Percentiles rank a stretch among this genome's conserved stretches.
phyloP scores from a whole-genome alignment of 305 asterid genomes.

The Fraxinus paxiana region DNA sequence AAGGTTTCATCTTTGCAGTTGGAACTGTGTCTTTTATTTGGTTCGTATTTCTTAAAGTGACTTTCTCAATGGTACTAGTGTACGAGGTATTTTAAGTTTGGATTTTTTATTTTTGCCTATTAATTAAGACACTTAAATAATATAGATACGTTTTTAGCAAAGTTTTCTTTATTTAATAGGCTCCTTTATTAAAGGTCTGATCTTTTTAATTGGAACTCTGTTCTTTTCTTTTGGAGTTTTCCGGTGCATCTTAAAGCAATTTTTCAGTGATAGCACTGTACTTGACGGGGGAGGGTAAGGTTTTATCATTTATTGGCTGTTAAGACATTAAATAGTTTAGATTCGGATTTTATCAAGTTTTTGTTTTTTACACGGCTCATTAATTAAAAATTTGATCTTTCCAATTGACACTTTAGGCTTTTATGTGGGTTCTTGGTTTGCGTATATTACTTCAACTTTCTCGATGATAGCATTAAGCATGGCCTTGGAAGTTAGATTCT shows the following conservation, averaged over 20 bases:
- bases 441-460: not conserved
- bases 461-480: not conserved
- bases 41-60: slow-evolving; percentile 19
- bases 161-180: not conserved
- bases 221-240: not conserved
- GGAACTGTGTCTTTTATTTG: not conserved
- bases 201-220: not conserved
- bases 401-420: not conserved
- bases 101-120: not conserved
- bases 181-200: not conserved
- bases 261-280: not conserved
- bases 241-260: not conserved
- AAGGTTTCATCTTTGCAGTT: not conserved
- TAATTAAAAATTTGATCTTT: not conserved
- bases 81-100: not conserved
- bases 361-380: not conserved
- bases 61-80: not conserved
- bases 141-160: not conserved
- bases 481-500: slow-evolving; percentile 5
- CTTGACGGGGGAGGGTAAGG: not conserved
- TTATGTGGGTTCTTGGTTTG: not conserved
- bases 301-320: not conserved
- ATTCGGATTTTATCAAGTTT: not conserved
- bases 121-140: not conserved
- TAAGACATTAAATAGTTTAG: not conserved